phyloP scores from a whole-genome alignment of 1,139 yeast species.

The Zygoascus sp. region DNA sequence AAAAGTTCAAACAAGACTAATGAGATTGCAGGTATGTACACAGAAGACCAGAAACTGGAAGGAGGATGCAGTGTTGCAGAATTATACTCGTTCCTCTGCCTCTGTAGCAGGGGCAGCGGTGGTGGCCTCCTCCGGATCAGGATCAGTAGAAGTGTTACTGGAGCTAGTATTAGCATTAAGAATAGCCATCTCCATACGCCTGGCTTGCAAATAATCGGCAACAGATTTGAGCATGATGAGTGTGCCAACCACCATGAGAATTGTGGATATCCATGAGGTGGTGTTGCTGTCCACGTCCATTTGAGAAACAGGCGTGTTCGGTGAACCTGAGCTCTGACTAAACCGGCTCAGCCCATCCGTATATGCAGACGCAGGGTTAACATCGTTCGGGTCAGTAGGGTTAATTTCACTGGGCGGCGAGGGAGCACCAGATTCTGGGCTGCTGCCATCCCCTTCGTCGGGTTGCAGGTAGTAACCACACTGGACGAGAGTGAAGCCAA shows the following conservation, averaged over 20 bases:
- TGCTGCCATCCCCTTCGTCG: slow-evolving; percentile 20
- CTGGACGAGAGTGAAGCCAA: slow-evolving; percentile 78
- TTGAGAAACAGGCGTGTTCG: slow-evolving; percentile 13
- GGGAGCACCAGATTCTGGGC: slow-evolving; percentile 32
- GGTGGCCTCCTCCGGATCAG: slow-evolving; percentile 9
- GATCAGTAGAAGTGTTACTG: slow-evolving; percentile 6
- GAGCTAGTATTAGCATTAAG: slow-evolving; percentile 19
- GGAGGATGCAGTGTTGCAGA: neutral
- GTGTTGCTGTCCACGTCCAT: slow-evolving; percentile 12
- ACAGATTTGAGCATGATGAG: slow-evolving; percentile 62
- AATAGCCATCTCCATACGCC: slow-evolving; percentile 65
- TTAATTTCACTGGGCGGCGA: slow-evolving; percentile 31
- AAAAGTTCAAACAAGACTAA: neutral
- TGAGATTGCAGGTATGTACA: no score
- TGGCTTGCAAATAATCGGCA: slow-evolving; percentile 69
- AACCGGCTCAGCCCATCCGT: slow-evolving; percentile 20
- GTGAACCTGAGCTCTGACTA: slow-evolving; percentile 1
- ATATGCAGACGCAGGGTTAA: slow-evolving; percentile 26
- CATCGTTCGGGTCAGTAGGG: slow-evolving; percentile 38
- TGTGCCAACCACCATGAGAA: slow-evolving; percentile 63
- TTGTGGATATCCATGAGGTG: slow-evolving; percentile 43
- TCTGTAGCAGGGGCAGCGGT: no score
- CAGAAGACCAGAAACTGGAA: neutral
- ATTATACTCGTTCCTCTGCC: slow-evolving; percentile 3
- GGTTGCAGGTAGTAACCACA: slow-evolving; percentile 75